phyloP scores from a whole-genome alignment of 345 rosid genomes.

The Orychophragmus violaceus region DNA sequence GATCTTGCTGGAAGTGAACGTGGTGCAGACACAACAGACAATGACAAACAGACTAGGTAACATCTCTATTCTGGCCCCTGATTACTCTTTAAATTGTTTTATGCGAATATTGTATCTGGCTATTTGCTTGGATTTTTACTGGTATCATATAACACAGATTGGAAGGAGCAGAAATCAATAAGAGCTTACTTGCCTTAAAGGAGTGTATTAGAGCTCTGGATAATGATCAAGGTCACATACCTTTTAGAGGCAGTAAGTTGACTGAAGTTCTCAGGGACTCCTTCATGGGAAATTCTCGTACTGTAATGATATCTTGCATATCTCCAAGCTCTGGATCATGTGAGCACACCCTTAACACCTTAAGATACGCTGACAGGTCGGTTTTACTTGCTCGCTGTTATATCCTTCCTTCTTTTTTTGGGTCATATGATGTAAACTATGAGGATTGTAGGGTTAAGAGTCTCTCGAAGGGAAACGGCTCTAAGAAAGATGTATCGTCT shows the following conservation, averaged over 20 bases:
- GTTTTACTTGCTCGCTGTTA: not conserved
- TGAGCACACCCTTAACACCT: slow-evolving; percentile 95
- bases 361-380: slow-evolving; percentile 98
- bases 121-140: not conserved
- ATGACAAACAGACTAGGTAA: slow-evolving; percentile 96
- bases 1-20: slow-evolving; percentile 99
- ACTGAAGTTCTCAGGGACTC: slow-evolving; percentile 99
- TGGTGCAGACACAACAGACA: slow-evolving; percentile 98
- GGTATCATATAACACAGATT: slow-evolving; percentile 46
- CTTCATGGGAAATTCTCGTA: slow-evolving; percentile 92
- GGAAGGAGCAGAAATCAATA: slow-evolving; percentile 99
- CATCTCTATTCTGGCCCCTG: not conserved
- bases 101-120: slow-evolving; percentile 2
- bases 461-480: slow-evolving; percentile 81
- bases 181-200: slow-evolving; percentile 92
- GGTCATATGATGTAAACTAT: not conserved
- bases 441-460: slow-evolving; percentile 76
- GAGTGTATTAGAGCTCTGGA: slow-evolving; percentile 99
- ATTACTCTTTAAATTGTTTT: not conserved
- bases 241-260: slow-evolving; percentile 96
- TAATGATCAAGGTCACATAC: slow-evolving; percentile 98
- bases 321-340: slow-evolving; percentile 98
- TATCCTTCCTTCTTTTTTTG: not conserved
- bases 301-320: slow-evolving; percentile 97
- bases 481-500: slow-evolving; percentile 75